Conservation (phyloP, 306 rosid species). For the Cucumis sativus region DNA sequence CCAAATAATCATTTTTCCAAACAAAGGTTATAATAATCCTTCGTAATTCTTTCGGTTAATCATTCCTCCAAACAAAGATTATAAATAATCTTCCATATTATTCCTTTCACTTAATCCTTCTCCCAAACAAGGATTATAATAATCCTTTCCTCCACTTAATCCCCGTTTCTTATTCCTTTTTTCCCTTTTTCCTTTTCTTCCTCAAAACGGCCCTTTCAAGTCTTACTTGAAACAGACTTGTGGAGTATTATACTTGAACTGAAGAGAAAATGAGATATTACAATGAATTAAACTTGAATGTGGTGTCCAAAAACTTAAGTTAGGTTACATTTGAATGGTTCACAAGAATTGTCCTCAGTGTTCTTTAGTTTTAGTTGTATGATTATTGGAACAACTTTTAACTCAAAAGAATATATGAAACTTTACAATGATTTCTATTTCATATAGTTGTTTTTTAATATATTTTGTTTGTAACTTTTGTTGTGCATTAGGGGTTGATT, state of each 20-base stretch:
- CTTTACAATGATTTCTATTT: not conserved
- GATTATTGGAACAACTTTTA: not conserved
- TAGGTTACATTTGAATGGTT: not conserved
- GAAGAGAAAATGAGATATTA: not conserved
- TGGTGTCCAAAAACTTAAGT: not conserved
- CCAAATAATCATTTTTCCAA: no score
- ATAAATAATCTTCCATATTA: no score
- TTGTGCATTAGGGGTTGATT: slow-evolving; percentile 61
- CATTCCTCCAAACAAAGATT: no score
- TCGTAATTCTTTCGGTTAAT: no score
- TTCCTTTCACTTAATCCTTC: no score
- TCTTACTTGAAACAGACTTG: not conserved
- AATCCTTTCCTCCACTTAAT: no score
- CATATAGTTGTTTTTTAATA: not conserved
- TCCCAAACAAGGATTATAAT: no score
- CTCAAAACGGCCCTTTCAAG: no score
- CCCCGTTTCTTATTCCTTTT: no score
- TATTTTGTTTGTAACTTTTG: not conserved
- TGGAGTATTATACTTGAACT: not conserved
- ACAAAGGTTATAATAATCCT: no score
- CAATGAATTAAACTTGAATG: not conserved
- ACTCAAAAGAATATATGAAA: not conserved
- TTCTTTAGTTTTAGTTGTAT: not conserved
- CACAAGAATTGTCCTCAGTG: not conserved
- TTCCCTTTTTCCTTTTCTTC: no score